Evolutionary conservation across 73 alveolate genomes (phyloP).

Genomic region (Symbiodinium natans): DNA sequence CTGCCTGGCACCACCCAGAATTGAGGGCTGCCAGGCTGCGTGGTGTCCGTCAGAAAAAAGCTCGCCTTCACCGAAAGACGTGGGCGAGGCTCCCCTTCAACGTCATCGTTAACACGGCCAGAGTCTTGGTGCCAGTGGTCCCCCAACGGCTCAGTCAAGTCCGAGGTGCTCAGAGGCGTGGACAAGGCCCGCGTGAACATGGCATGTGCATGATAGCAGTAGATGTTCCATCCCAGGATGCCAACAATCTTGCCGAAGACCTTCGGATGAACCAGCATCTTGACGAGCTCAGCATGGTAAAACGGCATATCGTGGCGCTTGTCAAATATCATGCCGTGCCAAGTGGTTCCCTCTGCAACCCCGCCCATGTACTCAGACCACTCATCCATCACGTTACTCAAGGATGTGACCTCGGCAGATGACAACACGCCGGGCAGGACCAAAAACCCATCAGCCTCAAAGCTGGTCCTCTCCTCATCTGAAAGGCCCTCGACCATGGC

Average conservation of each 20-base stretch:
- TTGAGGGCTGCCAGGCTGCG: background rate
- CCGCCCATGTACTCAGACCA: background rate
- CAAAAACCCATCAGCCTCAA: background rate
- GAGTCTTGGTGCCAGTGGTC: background rate
- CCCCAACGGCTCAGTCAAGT: background rate
- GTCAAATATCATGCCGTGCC: background rate
- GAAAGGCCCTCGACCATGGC: background rate
- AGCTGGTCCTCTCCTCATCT: background rate
- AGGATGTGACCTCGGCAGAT: background rate
- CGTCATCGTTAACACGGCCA: background rate
- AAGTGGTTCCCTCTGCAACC: background rate
- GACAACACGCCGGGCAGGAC: background rate
- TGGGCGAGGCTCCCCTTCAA: background rate
- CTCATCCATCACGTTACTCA: background rate
- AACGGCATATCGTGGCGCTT: background rate
- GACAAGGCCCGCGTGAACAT: background rate
- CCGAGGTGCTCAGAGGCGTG: background rate
- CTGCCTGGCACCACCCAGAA: background rate
- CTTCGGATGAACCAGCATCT: background rate
- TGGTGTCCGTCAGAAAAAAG: background rate
- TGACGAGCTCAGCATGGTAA: background rate
- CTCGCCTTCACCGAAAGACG: background rate
- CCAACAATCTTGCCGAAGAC: background rate
- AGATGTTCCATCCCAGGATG: background rate
- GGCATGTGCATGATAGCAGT: background rate